These are phyloP conservation scores for Podochytrium sp. DNA, from an alignment of 192 early-diverging fungal species.

Conservation along the genomic window DNA sequence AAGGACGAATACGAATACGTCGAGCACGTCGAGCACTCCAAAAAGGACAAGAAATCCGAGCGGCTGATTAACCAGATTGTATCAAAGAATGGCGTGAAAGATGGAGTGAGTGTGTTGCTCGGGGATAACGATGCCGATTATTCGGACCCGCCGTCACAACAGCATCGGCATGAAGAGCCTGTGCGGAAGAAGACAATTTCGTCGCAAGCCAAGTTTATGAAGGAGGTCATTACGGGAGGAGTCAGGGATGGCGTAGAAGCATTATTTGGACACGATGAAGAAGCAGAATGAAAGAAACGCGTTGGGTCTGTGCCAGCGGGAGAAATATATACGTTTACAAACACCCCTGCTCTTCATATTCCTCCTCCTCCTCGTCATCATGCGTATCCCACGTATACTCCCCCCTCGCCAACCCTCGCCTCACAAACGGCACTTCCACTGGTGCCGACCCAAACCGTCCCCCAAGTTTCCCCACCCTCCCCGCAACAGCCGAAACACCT, in stretches of 20 bases:
- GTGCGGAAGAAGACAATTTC: background rate
- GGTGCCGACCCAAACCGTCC: conserved; percentile 11
- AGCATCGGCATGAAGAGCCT: background rate
- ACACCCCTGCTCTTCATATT: background rate
- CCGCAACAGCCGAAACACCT: background rate
- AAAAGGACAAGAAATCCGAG: too few species aligned
- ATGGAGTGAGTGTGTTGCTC: conserved; percentile 3
- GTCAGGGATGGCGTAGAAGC: conserved; percentile 7
- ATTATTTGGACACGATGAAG: conserved; percentile 1
- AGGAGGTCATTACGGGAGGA: background rate
- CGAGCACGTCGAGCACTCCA: background rate
- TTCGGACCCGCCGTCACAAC: background rate
- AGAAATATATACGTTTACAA: background rate
- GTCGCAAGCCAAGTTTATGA: background rate
- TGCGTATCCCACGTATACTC: background rate
- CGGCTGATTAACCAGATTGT: background rate
- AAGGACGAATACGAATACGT: background rate
- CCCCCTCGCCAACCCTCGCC: background rate
- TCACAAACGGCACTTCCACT: conserved; percentile 20
- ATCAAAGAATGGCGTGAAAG: background rate
- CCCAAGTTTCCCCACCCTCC: background rate
- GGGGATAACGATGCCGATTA: background rate
- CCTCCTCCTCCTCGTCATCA: conserved; percentile 3
- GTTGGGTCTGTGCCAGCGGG: too few species aligned
- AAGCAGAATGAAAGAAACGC: too few species aligned